These are phyloP conservation scores for Hirschioporus abietinus DNA, from an alignment of 768 basidiomycete genomes.

Conservation along the genomic window DNA sequence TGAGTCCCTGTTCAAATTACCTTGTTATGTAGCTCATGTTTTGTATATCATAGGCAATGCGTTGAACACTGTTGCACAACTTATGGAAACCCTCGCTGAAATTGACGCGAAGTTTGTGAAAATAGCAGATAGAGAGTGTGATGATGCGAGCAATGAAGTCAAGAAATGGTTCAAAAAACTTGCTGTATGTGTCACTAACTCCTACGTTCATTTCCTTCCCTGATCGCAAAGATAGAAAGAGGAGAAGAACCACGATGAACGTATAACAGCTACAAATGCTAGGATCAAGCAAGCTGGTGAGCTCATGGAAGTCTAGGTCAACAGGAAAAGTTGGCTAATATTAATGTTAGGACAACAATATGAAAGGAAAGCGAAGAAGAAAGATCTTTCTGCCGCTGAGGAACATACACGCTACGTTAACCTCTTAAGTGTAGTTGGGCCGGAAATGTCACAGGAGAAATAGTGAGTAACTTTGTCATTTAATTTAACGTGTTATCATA, in stretches of 20 bases:
- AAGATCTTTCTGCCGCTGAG: slow-evolving; percentile 55
- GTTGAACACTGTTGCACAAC: slow-evolving; percentile 53
- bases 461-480: slow-evolving; percentile 41
- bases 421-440: slow-evolving; percentile 63
- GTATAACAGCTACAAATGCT: slow-evolving; percentile 57
- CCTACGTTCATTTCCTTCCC: not conserved
- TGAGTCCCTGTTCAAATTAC: not conserved
- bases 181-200: slow-evolving; percentile 41
- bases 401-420: slow-evolving; percentile 77
- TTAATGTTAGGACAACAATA: slow-evolving; percentile 52
- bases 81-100: slow-evolving; percentile 68
- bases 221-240: slow-evolving; percentile 51
- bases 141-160: slow-evolving; percentile 56
- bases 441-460: slow-evolving; percentile 77
- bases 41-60: slow-evolving; percentile 48
- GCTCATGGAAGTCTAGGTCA: too few species aligned
- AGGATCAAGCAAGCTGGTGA: slow-evolving; percentile 75
- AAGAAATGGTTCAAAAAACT: slow-evolving; percentile 88
- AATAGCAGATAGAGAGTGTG: slow-evolving; percentile 69
- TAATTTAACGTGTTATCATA: not conserved
- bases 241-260: slow-evolving; percentile 72
- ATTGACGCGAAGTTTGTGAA: slow-evolving; percentile 73
- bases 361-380: slow-evolving; percentile 80
- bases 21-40: not conserved
- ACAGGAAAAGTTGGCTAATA: too few species aligned